Evolutionary conservation across 768 basidiomycete genomes (phyloP).

Genomic region (Lentinula lateritia): DNA sequence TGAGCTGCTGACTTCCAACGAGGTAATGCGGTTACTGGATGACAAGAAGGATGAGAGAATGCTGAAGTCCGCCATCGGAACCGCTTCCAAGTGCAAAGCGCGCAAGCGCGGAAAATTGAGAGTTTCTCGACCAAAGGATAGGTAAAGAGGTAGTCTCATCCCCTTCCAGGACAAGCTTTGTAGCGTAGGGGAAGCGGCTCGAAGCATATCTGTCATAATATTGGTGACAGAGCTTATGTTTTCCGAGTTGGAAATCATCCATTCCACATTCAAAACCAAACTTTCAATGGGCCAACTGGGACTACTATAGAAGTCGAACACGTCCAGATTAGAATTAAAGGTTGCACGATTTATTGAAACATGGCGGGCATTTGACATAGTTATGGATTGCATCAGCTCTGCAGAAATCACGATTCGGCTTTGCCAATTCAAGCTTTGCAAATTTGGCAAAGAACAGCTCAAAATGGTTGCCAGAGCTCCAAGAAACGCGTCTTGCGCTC

Average conservation of each 20-base stretch:
- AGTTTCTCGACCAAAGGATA: background rate
- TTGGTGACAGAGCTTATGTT: background rate
- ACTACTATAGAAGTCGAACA: background rate
- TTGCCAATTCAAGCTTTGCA: conserved; percentile 23
- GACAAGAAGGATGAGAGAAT: conserved; percentile 10
- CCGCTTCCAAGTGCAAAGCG: conserved; percentile 13
- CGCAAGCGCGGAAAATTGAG: conserved; percentile 16
- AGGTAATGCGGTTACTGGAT: background rate
- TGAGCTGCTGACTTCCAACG: conserved; percentile 10
- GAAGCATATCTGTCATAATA: background rate
- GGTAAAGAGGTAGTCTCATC: background rate
- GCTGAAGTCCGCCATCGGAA: conserved; percentile 12
- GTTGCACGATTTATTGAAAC: conserved; percentile 14
- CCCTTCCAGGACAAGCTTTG: conserved; percentile 1
- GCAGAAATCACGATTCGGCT: conserved; percentile 8
- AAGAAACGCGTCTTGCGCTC: conserved; percentile 4
- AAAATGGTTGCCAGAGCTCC: conserved; percentile 10
- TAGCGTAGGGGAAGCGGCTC: background rate
- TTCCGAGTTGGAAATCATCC: background rate
- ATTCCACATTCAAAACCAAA: conserved; percentile 1
- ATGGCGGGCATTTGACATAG: conserved; percentile 15
- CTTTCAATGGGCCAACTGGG: conserved; percentile 2
- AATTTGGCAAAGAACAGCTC: conserved; percentile 15
- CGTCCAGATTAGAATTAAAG: background rate
- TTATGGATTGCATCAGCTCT: conserved; percentile 12